A percentile compares a stretch with the other conserved stretches of the same genome.
phyloP scores from a whole-genome alignment of 768 basidiomycete species.

The Megacollybia marginata region DNA sequence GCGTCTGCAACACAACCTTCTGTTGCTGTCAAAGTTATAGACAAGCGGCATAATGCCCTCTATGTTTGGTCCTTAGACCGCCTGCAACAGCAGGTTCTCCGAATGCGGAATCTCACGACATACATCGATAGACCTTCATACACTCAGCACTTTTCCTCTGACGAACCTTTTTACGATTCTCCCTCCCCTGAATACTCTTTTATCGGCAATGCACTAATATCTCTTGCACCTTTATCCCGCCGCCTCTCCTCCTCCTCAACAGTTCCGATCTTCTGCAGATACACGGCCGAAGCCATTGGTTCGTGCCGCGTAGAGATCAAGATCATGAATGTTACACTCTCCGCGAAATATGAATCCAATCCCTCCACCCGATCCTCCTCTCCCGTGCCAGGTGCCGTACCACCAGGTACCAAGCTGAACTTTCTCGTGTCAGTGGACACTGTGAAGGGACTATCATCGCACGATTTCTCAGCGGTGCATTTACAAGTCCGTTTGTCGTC shows the following conservation, averaged over 20 bases:
- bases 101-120: conserved; percentile 88
- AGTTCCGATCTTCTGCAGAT: conserved; percentile 88
- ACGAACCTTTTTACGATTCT: conserved; percentile 88
- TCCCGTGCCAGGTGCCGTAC: conserved; percentile 59
- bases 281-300: conserved; percentile 93
- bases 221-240: conserved; percentile 74
- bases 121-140: conserved; percentile 91
- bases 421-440: conserved; percentile 84
- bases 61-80: conserved; percentile 90
- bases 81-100: conserved; percentile 80
- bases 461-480: conserved; percentile 83
- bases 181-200: conserved; percentile 88
- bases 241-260: conserved; percentile 66
- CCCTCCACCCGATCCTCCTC: conserved; percentile 71
- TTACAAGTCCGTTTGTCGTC: conserved; percentile 85
- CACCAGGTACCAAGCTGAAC: conserved; percentile 71
- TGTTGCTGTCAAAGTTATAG: conserved; percentile 86
- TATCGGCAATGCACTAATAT: conserved; percentile 81
- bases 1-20: conserved; percentile 71
- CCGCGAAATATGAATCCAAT: conserved; percentile 56
- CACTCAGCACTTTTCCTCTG: conserved; percentile 88
- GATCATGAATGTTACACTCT: conserved; percentile 61
- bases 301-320: conserved; percentile 86
- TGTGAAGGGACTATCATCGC: conserved; percentile 83
- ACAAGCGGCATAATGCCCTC: conserved; percentile 79